These are phyloP conservation scores for Takakia lepidozioides DNA, from an alignment of 225 moss, liverwort and hornwort genomes.

Conservation along the genomic window DNA sequence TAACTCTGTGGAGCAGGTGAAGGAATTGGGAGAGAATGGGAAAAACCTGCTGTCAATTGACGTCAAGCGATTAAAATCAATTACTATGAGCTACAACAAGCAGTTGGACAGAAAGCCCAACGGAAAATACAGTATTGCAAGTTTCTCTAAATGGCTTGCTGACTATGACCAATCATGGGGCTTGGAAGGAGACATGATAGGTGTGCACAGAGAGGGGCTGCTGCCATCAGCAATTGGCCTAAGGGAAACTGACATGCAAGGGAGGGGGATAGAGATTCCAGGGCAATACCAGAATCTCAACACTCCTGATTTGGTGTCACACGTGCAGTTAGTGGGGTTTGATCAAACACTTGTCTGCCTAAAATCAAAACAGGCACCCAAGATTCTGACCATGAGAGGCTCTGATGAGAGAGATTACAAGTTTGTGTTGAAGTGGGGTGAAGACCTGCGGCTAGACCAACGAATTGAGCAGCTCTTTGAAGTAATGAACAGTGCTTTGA, in stretches of 20 bases:
- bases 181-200: slow-evolving; percentile 24
- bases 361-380: slow-evolving; percentile 81
- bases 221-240: too few relatives aligned
- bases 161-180: slow-evolving; percentile 59
- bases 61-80: slow-evolving; percentile 34
- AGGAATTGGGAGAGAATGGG: slow-evolving; percentile 66
- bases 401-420: slow-evolving; percentile 88
- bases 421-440: slow-evolving; percentile 94
- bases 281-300: slow-evolving; percentile 65
- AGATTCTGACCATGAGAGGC: slow-evolving; percentile 88
- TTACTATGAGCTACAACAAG: slow-evolving; percentile 24
- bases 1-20: slow-evolving; percentile 23
- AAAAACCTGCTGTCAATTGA: slow-evolving; percentile 53
- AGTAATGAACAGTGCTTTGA: slow-evolving; percentile 84
- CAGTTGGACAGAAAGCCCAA: slow-evolving; percentile 40
- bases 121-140: slow-evolving; percentile 58
- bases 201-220: too few relatives aligned
- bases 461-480: slow-evolving; percentile 94
- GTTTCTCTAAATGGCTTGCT: slow-evolving; percentile 86
- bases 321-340: slow-evolving; percentile 70
- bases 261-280: slow-evolving; percentile 52
- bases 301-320: slow-evolving; percentile 28
- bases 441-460: slow-evolving; percentile 84
- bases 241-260: slow-evolving; percentile 13
- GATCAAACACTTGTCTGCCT: slow-evolving; percentile 69